A percentile compares a stretch with the other conserved stretches of the same genome.
Conservation (phyloP, 257 asterid genomes). For the Apocynum venetum region DNA sequence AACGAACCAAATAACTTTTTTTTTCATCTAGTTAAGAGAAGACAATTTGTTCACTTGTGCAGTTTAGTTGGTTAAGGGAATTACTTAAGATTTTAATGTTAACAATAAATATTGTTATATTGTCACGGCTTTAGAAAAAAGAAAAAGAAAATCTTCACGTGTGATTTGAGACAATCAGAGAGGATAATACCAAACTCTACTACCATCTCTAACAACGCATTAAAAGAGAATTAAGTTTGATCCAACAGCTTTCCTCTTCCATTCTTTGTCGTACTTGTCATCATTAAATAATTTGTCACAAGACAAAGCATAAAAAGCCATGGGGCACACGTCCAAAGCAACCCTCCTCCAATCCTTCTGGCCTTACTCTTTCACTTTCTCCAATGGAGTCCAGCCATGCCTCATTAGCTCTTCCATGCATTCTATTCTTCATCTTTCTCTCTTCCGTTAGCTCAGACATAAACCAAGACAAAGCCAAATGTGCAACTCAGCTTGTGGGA, state of each 20-base stretch:
- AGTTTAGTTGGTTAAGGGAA: too few species aligned
- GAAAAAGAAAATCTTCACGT: too few species aligned
- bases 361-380: not conserved
- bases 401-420: conserved; percentile 2
- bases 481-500: conserved; percentile 46
- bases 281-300: conserved; percentile 1
- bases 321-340: too few species aligned
- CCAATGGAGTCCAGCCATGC: conserved; percentile 28
- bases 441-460: conserved; percentile 36
- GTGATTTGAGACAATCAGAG: too few species aligned
- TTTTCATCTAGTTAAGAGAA: too few species aligned
- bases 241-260: not conserved
- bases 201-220: not conserved
- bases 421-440: conserved; percentile 10
- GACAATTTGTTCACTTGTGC: too few species aligned
- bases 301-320: conserved; percentile 20
- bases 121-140: too few species aligned
- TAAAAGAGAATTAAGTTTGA: not conserved
- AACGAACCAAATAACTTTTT: too few species aligned
- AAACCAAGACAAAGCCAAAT: conserved; percentile 47
- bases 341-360: too few species aligned
- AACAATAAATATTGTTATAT: too few species aligned
- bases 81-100: too few species aligned
- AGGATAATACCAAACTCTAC: not conserved
- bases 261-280: conserved; percentile 4